Evolutionary conservation across 805 yeast genomes (phyloP), one percentile per base, ranked within the genome.

Genomic region (Phaffomyces antillensis): DNA sequence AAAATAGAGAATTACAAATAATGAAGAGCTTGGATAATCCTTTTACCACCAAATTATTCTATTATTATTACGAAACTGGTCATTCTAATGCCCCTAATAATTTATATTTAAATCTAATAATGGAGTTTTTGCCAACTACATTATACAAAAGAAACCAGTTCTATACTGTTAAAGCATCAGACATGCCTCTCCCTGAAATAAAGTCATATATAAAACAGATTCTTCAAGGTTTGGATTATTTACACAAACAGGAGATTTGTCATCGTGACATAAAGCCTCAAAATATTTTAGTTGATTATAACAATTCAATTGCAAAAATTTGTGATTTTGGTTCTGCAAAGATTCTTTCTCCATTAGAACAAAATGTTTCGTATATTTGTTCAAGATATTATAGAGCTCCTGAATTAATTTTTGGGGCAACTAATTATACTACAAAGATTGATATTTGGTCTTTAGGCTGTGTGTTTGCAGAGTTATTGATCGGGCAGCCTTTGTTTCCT

Each of bases 401-500:
- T 0, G 99, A 93, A 66, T 77, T 93, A 55, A 93, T 93, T 49
- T 93, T 93, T 70, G 99, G 98, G 17, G 96, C 98, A 13, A 85
- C 96, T 25, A 87, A 90, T 65, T 93, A 93, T 66, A 88, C 98
- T 8, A 89, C 97, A 28, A 90, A 91, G 64, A 93, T 93, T 53
- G 99, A 93, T 63, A 79, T 93, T 40, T 93, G 99, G 99, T 86
- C 96, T 13, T 88, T 95, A 13, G 96, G 96, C 18, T 93, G 99
- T 70, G 99, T 93, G 20, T 89, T 93, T 87, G 98, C 98, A 5
- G 99, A 93, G 67, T 71, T 93, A 58, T 79, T 90, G 51, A 74
- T 93, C 46, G 98, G 99, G 16, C 97, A 89, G 63, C 99, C 99
- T 13, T 71, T 93, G 52, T 93, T 93, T 68, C 99, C 99, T 12